These are phyloP conservation scores for Ceratocystis albifundus DNA, from an alignment of 2,329 filamentous ascomycete species.

Conservation along the genomic window DNA sequence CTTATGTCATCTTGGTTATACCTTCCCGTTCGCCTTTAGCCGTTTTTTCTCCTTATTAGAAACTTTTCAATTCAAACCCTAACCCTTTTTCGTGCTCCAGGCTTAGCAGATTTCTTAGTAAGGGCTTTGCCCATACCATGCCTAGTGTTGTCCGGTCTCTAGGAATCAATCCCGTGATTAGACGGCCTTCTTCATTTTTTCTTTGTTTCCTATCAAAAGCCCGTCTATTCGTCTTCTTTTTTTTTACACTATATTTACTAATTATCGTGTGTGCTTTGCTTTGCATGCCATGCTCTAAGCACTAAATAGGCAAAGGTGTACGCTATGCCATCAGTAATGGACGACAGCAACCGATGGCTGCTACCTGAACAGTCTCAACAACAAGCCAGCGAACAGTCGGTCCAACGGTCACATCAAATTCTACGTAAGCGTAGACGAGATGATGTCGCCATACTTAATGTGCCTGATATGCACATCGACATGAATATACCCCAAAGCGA, in stretches of 20 bases:
- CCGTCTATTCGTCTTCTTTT: not conserved
- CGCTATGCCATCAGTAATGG: slow-evolving; percentile 11
- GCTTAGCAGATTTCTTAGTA: too few relatives aligned
- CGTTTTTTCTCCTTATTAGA: too few relatives aligned
- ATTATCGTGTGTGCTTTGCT: too few relatives aligned
- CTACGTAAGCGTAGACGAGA: slow-evolving; percentile 21
- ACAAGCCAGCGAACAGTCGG: not conserved
- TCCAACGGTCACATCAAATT: not conserved
- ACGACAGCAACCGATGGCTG: not conserved
- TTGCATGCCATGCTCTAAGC: not conserved
- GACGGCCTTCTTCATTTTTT: too few relatives aligned
- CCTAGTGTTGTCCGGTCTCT: too few relatives aligned
- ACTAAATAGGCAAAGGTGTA: not conserved
- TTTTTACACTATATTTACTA: not conserved
- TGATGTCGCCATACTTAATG: slow-evolving; percentile 5
- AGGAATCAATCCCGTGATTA: too few relatives aligned
- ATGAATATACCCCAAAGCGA: not conserved
- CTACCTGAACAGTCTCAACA: not conserved
- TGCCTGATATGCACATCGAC: slow-evolving; percentile 1
- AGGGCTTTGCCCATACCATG: too few relatives aligned
- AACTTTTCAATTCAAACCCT: too few relatives aligned
- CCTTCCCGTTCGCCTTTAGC: too few relatives aligned
- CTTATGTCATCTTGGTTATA: too few relatives aligned
- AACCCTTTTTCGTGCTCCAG: too few relatives aligned
- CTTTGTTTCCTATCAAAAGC: too few relatives aligned